phyloP scores from a whole-genome alignment of 352 stramenopile species.

The Phytopythium delawarense region DNA sequence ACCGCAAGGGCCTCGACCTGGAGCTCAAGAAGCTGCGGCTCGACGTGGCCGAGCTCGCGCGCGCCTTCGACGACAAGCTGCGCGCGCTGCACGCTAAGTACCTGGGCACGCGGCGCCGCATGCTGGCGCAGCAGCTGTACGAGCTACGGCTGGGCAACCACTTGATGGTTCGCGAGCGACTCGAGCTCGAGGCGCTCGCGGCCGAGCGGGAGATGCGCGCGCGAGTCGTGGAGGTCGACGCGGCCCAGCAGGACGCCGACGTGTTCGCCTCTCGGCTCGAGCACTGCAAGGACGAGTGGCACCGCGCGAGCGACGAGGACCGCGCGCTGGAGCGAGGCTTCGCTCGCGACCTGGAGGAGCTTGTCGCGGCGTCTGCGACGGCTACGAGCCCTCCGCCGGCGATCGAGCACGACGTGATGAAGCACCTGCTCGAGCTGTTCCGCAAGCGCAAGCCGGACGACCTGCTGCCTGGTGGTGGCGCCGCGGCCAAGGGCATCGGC shows the following conservation, averaged over 20 bases:
- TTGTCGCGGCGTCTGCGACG: conserved; percentile 30
- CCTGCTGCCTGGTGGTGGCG: conserved; percentile 15
- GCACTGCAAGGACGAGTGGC: conserved; percentile 56
- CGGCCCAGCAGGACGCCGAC: conserved; percentile 39
- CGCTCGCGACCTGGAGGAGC: conserved; percentile 66
- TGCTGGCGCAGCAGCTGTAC: conserved; percentile 74
- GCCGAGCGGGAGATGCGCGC: conserved; percentile 8
- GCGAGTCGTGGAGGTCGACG: background rate
- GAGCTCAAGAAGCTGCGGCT: conserved; percentile 83
- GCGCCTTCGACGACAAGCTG: conserved; percentile 85
- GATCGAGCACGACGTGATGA: conserved; percentile 75
- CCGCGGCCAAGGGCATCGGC: background rate
- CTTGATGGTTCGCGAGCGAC: conserved; percentile 51
- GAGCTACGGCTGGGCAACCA: conserved; percentile 49
- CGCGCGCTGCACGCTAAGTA: conserved; percentile 54
- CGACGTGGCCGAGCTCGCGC: conserved; percentile 82
- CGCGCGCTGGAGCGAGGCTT: conserved; percentile 60
- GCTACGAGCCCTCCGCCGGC: conserved; percentile 24
- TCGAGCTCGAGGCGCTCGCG: conserved; percentile 21
- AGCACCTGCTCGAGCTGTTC: conserved; percentile 72
- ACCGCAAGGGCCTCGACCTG: conserved; percentile 85
- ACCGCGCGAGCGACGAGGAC: conserved; percentile 65
- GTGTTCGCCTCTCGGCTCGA: conserved; percentile 49
- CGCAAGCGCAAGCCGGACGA: conserved; percentile 65
- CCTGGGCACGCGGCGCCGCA: conserved; percentile 34